Conservation (phyloP, 208 protist species). For the Trypanosomatidae sp. region DNA sequence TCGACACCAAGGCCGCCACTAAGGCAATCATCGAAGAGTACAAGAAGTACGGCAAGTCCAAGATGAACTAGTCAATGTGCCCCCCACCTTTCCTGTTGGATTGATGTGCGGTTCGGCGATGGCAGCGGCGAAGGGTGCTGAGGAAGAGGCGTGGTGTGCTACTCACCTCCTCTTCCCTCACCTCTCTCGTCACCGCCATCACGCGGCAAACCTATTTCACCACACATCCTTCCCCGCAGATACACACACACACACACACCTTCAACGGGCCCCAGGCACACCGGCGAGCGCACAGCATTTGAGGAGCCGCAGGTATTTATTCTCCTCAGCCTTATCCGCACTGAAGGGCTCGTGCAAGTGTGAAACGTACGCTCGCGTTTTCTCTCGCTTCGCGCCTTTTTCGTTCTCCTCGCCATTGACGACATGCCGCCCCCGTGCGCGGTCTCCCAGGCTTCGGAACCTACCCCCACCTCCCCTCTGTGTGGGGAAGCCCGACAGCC, state of each 20-base stretch:
- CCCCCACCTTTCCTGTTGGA: background rate
- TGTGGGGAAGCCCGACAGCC: too few species aligned
- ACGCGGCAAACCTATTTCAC: background rate
- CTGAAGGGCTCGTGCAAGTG: background rate
- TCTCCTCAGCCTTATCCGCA: background rate
- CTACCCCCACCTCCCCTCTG: too few species aligned
- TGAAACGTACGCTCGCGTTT: background rate
- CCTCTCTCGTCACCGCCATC: background rate
- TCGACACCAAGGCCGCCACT: constrained; percentile 53
- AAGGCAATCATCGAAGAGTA: constrained; percentile 53
- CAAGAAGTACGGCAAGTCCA: constrained; percentile 29
- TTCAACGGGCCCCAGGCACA: background rate
- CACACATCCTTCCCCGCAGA: background rate
- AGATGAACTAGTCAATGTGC: background rate
- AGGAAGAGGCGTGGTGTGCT: background rate
- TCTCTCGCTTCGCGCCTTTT: background rate
- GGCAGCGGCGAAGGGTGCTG: background rate
- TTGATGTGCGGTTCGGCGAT: background rate
- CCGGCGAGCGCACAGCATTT: background rate
- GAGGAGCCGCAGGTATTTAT: background rate
- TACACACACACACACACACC: too few species aligned
- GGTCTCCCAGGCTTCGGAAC: too few species aligned
- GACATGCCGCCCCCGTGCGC: too few species aligned
- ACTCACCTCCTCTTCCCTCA: background rate
- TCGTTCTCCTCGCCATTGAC: background rate